phyloP scores from a whole-genome alignment of 345 rosid genomes.

The Populus alba region DNA sequence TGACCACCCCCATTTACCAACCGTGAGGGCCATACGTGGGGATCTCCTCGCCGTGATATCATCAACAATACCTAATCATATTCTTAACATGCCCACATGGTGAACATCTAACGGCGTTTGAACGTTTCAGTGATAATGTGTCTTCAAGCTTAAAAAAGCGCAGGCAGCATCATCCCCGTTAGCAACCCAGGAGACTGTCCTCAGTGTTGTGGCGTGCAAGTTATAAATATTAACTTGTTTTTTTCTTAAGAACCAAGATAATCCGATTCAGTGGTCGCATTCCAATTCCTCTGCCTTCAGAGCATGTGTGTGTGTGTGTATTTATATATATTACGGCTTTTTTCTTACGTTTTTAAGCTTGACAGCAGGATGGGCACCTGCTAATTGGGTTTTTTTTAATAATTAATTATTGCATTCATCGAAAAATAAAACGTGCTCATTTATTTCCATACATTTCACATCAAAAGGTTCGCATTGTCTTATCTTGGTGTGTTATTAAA shows the following conservation, averaged over 20 bases:
- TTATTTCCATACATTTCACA: background rate
- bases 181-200: no score
- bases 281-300: background rate
- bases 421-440: background rate
- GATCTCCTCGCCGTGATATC: background rate
- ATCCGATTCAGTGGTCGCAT: background rate
- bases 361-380: background rate
- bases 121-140: background rate
- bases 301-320: background rate
- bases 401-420: background rate
- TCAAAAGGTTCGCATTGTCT: no score
- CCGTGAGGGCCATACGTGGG: constrained; percentile 4
- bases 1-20: constrained; percentile 1
- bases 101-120: background rate
- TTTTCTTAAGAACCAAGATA: no score
- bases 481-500: no score
- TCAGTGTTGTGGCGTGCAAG: no score
- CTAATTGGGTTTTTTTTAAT: no score
- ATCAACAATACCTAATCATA: background rate
- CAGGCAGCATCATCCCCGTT: background rate
- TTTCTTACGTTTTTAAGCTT: no score
- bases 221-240: no score
- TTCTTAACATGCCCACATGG: background rate
- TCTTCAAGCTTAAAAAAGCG: background rate
- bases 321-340: background rate